A percentile compares a stretch with the other conserved stretches of the same genome.
phyloP scores from a whole-genome alignment of 208 protist species.

The Trypanosomatidae sp. region DNA sequence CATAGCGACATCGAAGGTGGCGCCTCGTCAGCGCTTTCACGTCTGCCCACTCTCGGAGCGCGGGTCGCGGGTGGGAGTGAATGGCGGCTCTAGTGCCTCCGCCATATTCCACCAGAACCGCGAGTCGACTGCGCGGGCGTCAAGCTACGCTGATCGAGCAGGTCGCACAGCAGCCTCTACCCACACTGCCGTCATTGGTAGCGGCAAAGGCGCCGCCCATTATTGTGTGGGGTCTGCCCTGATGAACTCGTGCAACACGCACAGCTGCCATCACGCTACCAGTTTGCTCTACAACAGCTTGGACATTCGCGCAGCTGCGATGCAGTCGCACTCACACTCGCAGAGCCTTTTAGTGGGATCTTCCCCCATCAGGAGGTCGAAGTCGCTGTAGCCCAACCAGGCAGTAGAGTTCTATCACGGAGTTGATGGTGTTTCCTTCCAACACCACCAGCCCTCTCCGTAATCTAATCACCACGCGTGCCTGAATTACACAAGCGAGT shows the following conservation, averaged over 20 bases:
- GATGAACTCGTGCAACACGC: neutral
- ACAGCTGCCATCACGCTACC: neutral
- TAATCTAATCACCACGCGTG: neutral
- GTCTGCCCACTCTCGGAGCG: constrained; percentile 5
- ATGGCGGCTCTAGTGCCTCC: constrained; percentile 6
- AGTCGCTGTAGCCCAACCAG: neutral
- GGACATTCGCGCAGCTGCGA: neutral
- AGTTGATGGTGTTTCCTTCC: neutral
- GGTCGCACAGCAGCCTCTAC: neutral
- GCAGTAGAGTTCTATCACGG: neutral
- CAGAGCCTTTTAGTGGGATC: neutral
- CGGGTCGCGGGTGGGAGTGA: constrained; percentile 5
- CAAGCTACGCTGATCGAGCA: neutral
- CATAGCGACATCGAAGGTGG: neutral
- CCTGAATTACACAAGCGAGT: neutral
- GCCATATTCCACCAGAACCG: neutral
- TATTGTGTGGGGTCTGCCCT: neutral
- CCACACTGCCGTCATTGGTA: neutral
- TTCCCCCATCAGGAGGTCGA: neutral
- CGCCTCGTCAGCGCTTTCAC: constrained; percentile 2
- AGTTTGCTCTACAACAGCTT: constrained; percentile 7
- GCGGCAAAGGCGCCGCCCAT: neutral
- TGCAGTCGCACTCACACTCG: neutral
- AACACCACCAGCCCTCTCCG: neutral
- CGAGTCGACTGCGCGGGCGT: neutral